phyloP scores from a whole-genome alignment of 441 rosid genomes.

The Biscutella auriculata region DNA sequence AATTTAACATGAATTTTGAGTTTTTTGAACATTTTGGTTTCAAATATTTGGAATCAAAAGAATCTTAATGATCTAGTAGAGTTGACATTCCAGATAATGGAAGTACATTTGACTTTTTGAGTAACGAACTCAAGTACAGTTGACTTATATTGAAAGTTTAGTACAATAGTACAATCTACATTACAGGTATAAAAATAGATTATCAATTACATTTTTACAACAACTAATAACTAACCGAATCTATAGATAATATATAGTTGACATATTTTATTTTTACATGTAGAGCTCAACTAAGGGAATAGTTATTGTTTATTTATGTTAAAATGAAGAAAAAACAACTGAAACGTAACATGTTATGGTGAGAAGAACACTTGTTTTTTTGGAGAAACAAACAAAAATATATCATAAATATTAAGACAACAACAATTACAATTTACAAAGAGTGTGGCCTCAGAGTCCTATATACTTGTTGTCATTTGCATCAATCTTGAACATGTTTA shows the following conservation, averaged over 20 bases:
- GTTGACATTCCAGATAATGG: conserved; percentile 3
- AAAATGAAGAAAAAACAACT: background rate
- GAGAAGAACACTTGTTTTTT: background rate
- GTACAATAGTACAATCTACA: conserved; percentile 19
- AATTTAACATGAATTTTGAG: no score
- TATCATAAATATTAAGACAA: background rate
- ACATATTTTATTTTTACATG: background rate
- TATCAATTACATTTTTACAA: no score
- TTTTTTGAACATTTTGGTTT: no score
- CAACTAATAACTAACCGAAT: no score
- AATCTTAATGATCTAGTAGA: background rate
- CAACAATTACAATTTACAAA: background rate
- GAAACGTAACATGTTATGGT: no score
- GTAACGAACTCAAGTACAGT: conserved; percentile 10
- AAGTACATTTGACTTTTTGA: conserved; percentile 2
- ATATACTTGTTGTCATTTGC: no score
- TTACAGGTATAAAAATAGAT: background rate
- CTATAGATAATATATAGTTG: background rate
- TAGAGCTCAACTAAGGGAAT: background rate
- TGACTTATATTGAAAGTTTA: conserved; percentile 8
- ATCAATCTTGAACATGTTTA: background rate
- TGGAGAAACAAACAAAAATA: background rate
- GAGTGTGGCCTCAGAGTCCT: background rate
- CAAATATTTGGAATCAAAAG: background rate
- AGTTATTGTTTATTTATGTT: background rate